Evolutionary conservation across 106 monocot genomes (phyloP), one percentile per base, ranked within the genome.

Genomic region (Acanthochlamys bracteata): DNA sequence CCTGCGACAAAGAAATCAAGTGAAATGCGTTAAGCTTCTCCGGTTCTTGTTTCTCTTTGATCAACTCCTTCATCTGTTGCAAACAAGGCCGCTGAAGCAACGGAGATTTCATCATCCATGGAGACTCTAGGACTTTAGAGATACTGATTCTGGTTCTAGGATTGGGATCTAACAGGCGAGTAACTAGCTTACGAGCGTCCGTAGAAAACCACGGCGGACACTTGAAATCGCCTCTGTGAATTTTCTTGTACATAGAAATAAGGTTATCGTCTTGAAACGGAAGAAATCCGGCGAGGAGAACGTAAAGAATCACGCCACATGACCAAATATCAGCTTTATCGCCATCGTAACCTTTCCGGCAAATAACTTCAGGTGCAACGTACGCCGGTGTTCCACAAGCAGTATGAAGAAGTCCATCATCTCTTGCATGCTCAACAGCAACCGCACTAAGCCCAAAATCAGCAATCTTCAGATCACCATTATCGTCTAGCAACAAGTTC

Each of bases 121-220:
- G 23, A 3, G 67, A 59, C 21, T 77, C 65, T 24, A 70, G 24
- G 43, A 86, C 65, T 61, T 79, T 75, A 10, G 64, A 0, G 13
- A 86, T 42, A 7, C 82, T 75, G 57, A 82, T 72, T 21, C 86
- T 60, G 11, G 73, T 82, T 14, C 24, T 63, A 4, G 86, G 86
- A 41, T 82, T 79, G 22, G 75, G 79, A 42, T 82, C 79, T 24
- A 86, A 82, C 3, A 86, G 69, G n/a, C 61, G 63, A 10, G 69
- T 55, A 41, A 86, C 42, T 24, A 86, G 69, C 6, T 72, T 71
- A 47, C 75, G 71, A 6, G 82, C 78, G 49, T 86, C 86, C 22
- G 75, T 25, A 24, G 86, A 86, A 61, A 82, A 69, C 85, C 85
- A 86, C 13, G 85, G 75, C 27, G 85, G 85, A 46, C 82, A 64